phyloP scores from a whole-genome alignment of 108 stramenopile genomes.

The Cyclotella cryptica region DNA sequence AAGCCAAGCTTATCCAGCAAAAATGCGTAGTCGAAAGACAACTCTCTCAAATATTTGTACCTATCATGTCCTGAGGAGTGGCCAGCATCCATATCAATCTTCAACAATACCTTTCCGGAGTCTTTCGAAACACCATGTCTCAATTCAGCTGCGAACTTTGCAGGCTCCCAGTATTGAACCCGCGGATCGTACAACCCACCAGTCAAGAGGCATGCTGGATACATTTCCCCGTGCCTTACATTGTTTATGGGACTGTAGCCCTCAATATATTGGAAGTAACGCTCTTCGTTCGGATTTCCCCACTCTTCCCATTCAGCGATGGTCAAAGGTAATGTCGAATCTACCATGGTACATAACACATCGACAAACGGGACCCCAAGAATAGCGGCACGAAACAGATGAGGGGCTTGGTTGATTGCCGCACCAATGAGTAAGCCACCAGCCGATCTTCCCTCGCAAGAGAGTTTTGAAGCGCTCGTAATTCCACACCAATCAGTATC shows the following conservation, averaged over 20 bases:
- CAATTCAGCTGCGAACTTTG: constrained; percentile 71
- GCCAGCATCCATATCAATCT: constrained; percentile 90
- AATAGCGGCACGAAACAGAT: constrained; percentile 88
- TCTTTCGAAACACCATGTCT: constrained; percentile 42
- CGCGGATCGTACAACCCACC: constrained; percentile 96
- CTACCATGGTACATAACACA: constrained; percentile 80
- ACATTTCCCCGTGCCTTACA: constrained; percentile 66
- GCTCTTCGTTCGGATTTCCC: constrained; percentile 91
- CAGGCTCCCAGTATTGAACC: constrained; percentile 84
- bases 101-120: constrained; percentile 64
- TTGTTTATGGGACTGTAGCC: constrained; percentile 93
- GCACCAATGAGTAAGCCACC: constrained; percentile 79
- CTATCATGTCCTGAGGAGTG: constrained; percentile 94
- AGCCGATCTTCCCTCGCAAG: constrained; percentile 80
- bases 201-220: constrained; percentile 90
- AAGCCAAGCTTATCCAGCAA: constrained; percentile 80
- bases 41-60: constrained; percentile 92
- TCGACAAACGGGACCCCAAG: constrained; percentile 98
- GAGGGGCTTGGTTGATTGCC: constrained; percentile 81
- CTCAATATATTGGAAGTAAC: constrained; percentile 76
- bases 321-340: constrained; percentile 90
- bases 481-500: constrained; percentile 25
- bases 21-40: constrained; percentile 93
- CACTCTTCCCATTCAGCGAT: constrained; percentile 90
- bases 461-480: constrained; percentile 58